Base-by-base conservation (phyloP, 2,329 filamentous ascomycete genomes). In the Epichloe elymi region DNA sequence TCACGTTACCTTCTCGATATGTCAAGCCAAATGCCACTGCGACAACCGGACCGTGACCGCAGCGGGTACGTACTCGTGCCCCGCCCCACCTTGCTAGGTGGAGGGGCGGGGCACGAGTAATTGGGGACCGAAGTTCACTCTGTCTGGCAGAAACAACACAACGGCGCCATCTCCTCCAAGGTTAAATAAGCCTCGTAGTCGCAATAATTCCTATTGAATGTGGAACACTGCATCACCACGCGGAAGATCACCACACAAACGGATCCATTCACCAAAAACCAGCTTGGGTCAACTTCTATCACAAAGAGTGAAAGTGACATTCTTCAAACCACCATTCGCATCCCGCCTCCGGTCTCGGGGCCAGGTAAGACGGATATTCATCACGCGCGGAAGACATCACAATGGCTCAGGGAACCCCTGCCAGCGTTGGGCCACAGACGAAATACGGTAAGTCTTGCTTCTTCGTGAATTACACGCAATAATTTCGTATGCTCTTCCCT, bases 371-470 rank as follows among this genome's bases (percentile, higher is more conserved):
- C 37, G 12, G 20, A 5, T 33, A 11, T 37, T 17, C 35, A 46
- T 54, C 46, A 46, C 43, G 26, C 35, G 15, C 7, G 5, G 15
- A 36, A 17, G 15, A 19, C 26, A 41, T 19, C 19, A 50, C 35
- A 36, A 64, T 65, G 62, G 53, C 58, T 37, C 56, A 60, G 55
- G 58, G 44, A 37, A 54, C 45, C 17, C 23, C 46, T 49, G 35
- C 52, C 48, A 58, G 60, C 48, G 56, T 55, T 41, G 52, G 36
- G 30, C 45, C 53, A 46, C 57, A 49, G 11, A 56, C 49, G 46
- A 58, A 57, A 53, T 66, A 65, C 51, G 62, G 64, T 66, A 60
- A 65, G 59, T 59, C 42, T 36, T 44, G 6, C 40, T 15, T 19
- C 35, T 17, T 46, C 17, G 15, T 10, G 11, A 15, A 2, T 45